phyloP scores from a whole-genome alignment of 2,329 filamentous ascomycete species.

The Cercospora sojina region DNA sequence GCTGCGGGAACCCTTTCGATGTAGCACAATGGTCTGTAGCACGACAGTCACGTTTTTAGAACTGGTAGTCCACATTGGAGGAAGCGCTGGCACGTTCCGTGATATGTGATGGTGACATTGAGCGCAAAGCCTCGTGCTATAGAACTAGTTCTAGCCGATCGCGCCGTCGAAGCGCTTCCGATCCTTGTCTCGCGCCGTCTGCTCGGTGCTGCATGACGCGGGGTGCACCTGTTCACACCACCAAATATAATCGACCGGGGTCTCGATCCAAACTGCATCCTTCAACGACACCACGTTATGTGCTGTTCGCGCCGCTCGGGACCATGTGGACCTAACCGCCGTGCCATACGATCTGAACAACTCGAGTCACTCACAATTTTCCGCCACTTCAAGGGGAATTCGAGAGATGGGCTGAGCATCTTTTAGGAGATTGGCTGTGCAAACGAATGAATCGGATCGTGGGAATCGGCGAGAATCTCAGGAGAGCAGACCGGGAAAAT shows the following conservation, averaged over 20 bases:
- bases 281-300: background rate
- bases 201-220: background rate
- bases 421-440: background rate
- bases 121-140: background rate
- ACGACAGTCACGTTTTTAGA: background rate
- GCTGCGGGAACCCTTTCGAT: background rate
- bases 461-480: conserved; percentile 3
- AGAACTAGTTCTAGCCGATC: too few species aligned
- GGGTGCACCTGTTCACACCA: conserved; percentile 8
- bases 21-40: background rate
- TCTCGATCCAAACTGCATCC: conserved; percentile 1
- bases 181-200: background rate
- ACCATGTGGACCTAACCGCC: background rate
- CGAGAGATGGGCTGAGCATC: background rate
- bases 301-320: background rate
- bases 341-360: background rate
- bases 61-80: background rate
- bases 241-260: conserved; percentile 10
- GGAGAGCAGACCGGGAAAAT: background rate
- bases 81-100: background rate
- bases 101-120: background rate
- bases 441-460: background rate
- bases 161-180: background rate
- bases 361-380: background rate
- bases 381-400: background rate